A percentile compares a stretch with the other conserved stretches of the same genome.
These are phyloP conservation scores for Curvularia lunata DNA, from an alignment of 2,329 filamentous ascomycete genomes.

Conservation along the genomic window DNA sequence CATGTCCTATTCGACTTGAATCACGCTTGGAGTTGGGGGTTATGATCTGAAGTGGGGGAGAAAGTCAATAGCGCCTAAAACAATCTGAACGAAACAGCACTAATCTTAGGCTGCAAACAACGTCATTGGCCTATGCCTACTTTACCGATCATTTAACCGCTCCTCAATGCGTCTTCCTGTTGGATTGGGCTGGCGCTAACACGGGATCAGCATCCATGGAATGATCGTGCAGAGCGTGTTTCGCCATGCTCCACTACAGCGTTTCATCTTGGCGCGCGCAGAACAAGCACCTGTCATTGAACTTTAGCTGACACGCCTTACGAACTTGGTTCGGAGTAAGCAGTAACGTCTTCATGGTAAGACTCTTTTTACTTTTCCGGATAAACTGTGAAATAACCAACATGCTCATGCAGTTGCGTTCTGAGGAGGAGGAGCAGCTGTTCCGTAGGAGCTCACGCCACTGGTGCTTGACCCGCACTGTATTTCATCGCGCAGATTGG, in stretches of 20 bases:
- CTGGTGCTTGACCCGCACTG: constrained; percentile 4
- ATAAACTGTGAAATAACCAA: not conserved
- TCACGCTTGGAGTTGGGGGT: too few species aligned
- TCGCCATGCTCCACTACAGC: constrained; percentile 25
- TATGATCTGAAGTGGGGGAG: not conserved
- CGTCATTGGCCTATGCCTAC: not conserved
- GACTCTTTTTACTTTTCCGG: not conserved
- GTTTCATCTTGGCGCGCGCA: constrained; percentile 25
- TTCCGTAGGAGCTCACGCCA: not conserved
- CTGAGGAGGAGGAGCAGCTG: not conserved
- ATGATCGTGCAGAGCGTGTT: constrained; percentile 33
- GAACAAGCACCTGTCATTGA: not conserved
- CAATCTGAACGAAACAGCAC: not conserved
- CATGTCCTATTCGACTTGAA: not conserved
- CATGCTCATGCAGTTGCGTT: not conserved
- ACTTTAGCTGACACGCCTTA: not conserved
- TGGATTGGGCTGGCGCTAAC: not conserved
- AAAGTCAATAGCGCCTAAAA: not conserved
- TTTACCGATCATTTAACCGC: constrained; percentile 1
- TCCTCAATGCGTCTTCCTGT: not conserved
- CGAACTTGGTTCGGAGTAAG: not conserved
- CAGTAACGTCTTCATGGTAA: not conserved
- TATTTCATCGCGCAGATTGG: constrained; percentile 6
- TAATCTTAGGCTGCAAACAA: not conserved
- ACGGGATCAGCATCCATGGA: constrained; percentile 15